Conservation (phyloP, 2,329 filamentous ascomycete genomes). For the Sporothrix mexicana region DNA sequence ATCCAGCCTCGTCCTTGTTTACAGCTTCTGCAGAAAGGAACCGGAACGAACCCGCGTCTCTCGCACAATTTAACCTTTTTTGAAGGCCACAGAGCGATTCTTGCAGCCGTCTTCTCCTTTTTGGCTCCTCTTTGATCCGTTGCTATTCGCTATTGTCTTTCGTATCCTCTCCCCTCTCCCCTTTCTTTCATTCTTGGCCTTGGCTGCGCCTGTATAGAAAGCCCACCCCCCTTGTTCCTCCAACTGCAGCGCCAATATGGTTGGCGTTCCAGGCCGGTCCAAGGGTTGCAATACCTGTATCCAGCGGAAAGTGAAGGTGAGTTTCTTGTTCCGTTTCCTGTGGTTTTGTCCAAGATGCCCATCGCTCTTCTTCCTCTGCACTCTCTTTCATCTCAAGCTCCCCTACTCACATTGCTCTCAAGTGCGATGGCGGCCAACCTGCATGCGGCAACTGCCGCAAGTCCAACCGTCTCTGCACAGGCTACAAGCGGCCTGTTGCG, state of each 20-base stretch:
- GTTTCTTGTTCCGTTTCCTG: not conserved
- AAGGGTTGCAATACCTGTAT: conserved; percentile 39
- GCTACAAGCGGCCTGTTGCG: conserved; percentile 39
- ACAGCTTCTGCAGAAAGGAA: not conserved
- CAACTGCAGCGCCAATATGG: conserved; percentile 35
- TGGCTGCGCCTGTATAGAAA: not conserved
- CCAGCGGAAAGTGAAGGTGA: conserved; percentile 37
- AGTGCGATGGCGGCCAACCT: conserved; percentile 39
- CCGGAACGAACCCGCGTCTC: not conserved
- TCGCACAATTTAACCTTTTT: not conserved
- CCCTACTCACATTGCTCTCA: not conserved
- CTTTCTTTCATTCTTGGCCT: not conserved
- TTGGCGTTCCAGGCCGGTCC: conserved; percentile 39
- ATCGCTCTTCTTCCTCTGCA: not conserved
- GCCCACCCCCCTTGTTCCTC: not conserved
- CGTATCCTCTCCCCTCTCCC: conserved; percentile 2
- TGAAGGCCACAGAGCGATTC: not conserved
- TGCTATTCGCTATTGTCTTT: not conserved
- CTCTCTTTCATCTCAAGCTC: not conserved
- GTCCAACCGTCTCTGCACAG: conserved; percentile 39
- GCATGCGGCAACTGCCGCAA: conserved; percentile 41
- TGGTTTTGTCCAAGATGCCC: no score
- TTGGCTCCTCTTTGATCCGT: not conserved
- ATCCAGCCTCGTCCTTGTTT: no score
- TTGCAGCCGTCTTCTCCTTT: not conserved